Evolutionary conservation across 78 protist species (phyloP), one percentile per base, ranked within the genome.

Genomic region (Polysphondylium violaceum): DNA sequence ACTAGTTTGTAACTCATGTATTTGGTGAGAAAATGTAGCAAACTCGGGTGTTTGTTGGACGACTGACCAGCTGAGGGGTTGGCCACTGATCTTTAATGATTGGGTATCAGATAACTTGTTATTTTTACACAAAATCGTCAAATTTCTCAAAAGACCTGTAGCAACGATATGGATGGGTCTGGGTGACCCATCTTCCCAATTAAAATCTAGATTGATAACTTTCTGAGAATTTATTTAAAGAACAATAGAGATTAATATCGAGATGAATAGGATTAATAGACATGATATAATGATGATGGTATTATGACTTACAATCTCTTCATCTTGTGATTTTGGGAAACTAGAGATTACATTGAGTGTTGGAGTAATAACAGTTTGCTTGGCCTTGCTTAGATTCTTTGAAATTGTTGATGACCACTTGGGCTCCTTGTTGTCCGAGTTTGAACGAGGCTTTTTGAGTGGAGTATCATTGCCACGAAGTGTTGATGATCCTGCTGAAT

Each of bases 91-190:
- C 41, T 78, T 78, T 36, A 78, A 47, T 44, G 75, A 64, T 51
- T 83, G 91, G 2, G 74, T 33, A 56, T 83, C 91, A 9, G 79
- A 21, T 19, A 83, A 59, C 14, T 53, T 83, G 29, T 83, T 83
- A 21, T 23, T 47, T 41, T 71, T 83, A 40, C 25, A 55, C 33
- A 83, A 55, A 33, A 19, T 55, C 17, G 76, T 56, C 16, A 83
- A 43, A 50, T 9, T 69, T 58, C 72, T 51, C 19, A 83, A 47
- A 25, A 83, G 36, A 44, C 29, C 47, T 29, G n/a, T 25, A 21
- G 59, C 91, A 1, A 69, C 91, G 0, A 58, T 17, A 83, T 83
- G 91, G 12, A 63, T 72, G 29, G 91, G 73, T 83, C 59, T 67
- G n/a, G n/a, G n/a, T 58, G 91, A 53, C 40, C 69, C 44, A 8